phyloP scores from a whole-genome alignment of 2,329 filamentous ascomycete genomes.

The Sarocladiaceae sp. region DNA sequence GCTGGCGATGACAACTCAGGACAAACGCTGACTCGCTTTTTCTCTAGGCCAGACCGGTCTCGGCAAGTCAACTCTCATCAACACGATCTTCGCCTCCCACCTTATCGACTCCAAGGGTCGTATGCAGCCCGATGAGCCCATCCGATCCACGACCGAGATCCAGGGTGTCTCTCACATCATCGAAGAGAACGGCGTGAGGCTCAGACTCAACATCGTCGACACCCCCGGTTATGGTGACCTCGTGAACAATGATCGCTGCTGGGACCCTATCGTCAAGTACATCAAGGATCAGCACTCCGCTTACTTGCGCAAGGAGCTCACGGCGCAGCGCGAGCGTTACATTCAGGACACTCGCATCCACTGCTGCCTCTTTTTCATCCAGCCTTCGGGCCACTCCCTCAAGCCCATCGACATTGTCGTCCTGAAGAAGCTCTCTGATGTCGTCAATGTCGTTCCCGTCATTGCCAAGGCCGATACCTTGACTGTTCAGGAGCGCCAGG shows the following conservation, averaged over 20 bases:
- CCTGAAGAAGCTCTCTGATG: slow-evolving; percentile 98
- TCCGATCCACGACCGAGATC: slow-evolving; percentile 95
- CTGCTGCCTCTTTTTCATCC: slow-evolving; percentile 99
- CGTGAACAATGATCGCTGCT: slow-evolving; percentile 99
- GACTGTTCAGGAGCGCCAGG: slow-evolving; percentile 88
- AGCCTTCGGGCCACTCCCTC: slow-evolving; percentile 93
- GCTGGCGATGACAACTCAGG: too few relatives aligned
- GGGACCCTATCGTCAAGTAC: slow-evolving; percentile 99
- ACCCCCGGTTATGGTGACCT: slow-evolving; percentile 97
- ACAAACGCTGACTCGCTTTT: slow-evolving; percentile 13
- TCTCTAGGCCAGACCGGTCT: slow-evolving; percentile 86
- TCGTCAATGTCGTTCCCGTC: slow-evolving; percentile 97
- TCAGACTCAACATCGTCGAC: slow-evolving; percentile 97
- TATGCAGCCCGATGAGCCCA: slow-evolving; percentile 83
- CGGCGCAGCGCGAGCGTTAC: slow-evolving; percentile 96
- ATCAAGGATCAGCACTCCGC: slow-evolving; percentile 99
- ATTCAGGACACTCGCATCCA: slow-evolving; percentile 99
- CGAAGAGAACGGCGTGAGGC: slow-evolving; percentile 97
- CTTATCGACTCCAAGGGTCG: slow-evolving; percentile 98
- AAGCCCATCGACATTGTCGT: slow-evolving; percentile 99
- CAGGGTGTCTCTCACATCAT: slow-evolving; percentile 97
- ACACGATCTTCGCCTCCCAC: slow-evolving; percentile 99
- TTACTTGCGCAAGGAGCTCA: slow-evolving; percentile 98
- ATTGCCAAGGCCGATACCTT: slow-evolving; percentile 97
- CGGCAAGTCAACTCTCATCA: slow-evolving; percentile 98